Evolutionary conservation across 768 basidiomycete species (phyloP).

Genomic region (Rhodotorula toruloides): DNA sequence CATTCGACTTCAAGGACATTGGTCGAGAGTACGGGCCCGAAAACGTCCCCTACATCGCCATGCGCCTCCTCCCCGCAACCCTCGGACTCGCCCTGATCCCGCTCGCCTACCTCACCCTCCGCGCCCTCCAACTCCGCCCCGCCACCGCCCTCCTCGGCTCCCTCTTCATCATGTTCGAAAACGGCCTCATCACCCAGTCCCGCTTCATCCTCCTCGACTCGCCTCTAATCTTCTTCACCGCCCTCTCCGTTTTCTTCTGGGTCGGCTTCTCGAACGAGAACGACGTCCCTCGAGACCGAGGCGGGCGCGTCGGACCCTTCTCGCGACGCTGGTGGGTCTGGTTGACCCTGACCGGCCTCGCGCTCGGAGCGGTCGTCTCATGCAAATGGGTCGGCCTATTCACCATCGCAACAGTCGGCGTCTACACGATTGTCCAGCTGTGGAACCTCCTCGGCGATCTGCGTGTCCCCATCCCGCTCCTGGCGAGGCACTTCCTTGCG

Average conservation of each 20-base stretch:
- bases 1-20: slow-evolving; percentile 97
- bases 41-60: slow-evolving; percentile 86
- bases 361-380: slow-evolving; percentile 83
- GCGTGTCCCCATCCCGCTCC: slow-evolving; percentile 67
- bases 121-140: slow-evolving; percentile 82
- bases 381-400: slow-evolving; percentile 99
- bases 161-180: slow-evolving; percentile 91
- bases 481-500: slow-evolving; percentile 78
- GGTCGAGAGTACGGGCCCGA: slow-evolving; percentile 63
- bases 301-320: slow-evolving; percentile 57
- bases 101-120: slow-evolving; percentile 85
- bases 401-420: slow-evolving; percentile 88
- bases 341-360: slow-evolving; percentile 78
- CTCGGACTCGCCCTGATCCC: slow-evolving; percentile 87
- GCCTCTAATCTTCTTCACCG: slow-evolving; percentile 97
- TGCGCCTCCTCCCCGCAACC: slow-evolving; percentile 89
- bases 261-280: slow-evolving; percentile 87
- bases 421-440: slow-evolving; percentile 74
- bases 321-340: slow-evolving; percentile 86
- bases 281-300: slow-evolving; percentile 36
- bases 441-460: slow-evolving; percentile 87
- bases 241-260: slow-evolving; percentile 80
- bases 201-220: slow-evolving; percentile 96
- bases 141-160: slow-evolving; percentile 87
- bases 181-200: slow-evolving; percentile 90